Evolutionary conservation across 257 asterid species (phyloP).

Genomic region (Leonotis leonurus): DNA sequence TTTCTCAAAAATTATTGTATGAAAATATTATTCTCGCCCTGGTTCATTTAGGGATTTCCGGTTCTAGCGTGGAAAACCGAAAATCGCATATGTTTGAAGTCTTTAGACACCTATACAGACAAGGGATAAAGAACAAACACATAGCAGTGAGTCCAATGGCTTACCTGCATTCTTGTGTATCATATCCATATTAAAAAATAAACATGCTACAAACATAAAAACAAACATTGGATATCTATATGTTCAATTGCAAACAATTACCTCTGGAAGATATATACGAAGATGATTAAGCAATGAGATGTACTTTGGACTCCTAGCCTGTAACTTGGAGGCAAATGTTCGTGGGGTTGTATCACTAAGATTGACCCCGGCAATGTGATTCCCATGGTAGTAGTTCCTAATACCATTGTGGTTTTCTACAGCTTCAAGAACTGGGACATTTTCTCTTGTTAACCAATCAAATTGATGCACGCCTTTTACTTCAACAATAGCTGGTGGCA

Average conservation of each 20-base stretch:
- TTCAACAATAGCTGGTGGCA: constrained; percentile 83
- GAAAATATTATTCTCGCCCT: neutral
- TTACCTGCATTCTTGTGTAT: neutral
- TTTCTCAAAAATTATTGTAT: too few relatives aligned
- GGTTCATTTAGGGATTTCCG: neutral
- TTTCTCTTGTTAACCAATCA: constrained; percentile 97
- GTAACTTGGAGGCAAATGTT: constrained; percentile 86
- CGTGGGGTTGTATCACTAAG: constrained; percentile 79
- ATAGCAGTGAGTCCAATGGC: neutral
- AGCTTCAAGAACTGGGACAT: constrained; percentile 95
- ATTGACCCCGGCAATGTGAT: constrained; percentile 81
- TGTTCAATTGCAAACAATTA: constrained; percentile 22
- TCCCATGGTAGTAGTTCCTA: constrained; percentile 92
- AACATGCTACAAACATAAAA: neutral
- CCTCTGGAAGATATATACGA: constrained; percentile 98
- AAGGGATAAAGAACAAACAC: constrained; percentile 6
- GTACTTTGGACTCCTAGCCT: constrained; percentile 92
- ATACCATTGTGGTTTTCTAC: constrained; percentile 78
- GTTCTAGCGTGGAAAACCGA: too few relatives aligned
- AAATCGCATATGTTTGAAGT: too few relatives aligned
- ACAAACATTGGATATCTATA: neutral
- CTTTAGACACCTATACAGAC: constrained; percentile 10
- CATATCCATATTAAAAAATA: neutral
- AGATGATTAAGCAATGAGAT: constrained; percentile 96
- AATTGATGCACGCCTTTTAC: constrained; percentile 96